phyloP scores from a whole-genome alignment of 176 grass and related monocot species.

The Calamus simplicifolius region DNA sequence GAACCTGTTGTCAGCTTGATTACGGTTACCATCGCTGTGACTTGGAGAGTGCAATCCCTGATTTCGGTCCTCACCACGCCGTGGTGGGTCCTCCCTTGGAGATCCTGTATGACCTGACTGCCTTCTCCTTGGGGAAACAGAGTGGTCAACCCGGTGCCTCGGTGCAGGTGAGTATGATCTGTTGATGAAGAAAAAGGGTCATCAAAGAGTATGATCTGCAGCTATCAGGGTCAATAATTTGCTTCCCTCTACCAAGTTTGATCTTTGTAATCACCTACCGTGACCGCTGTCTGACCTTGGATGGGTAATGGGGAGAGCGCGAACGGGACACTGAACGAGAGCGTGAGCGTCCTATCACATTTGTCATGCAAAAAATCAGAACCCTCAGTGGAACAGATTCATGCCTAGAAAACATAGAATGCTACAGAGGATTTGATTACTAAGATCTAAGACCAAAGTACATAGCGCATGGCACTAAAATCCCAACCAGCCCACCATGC shows the following conservation, averaged over 20 bases:
- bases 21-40: conserved; percentile 27
- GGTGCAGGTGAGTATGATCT: conserved; percentile 78
- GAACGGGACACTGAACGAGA: conserved; percentile 59
- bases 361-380: neutral
- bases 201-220: no score
- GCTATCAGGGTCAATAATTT: no score
- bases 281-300: conserved; percentile 47
- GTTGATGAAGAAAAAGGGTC: neutral
- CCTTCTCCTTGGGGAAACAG: conserved; percentile 50
- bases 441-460: no score
- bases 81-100: conserved; percentile 33
- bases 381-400: neutral
- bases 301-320: conserved; percentile 47
- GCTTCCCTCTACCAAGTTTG: no score
- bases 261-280: conserved; percentile 28
- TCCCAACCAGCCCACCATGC: no score
- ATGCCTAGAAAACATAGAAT: no score
- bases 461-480: no score
- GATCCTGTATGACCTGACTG: conserved; percentile 31
- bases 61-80: conserved; percentile 33
- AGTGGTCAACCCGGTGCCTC: conserved; percentile 49
- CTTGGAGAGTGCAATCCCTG: conserved; percentile 44
- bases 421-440: no score
- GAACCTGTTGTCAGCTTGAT: conserved; percentile 32
- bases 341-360: conserved; percentile 57